phyloP scores from a whole-genome alignment of 192 early-diverging fungal genomes.

The Entomortierella parvispora region DNA sequence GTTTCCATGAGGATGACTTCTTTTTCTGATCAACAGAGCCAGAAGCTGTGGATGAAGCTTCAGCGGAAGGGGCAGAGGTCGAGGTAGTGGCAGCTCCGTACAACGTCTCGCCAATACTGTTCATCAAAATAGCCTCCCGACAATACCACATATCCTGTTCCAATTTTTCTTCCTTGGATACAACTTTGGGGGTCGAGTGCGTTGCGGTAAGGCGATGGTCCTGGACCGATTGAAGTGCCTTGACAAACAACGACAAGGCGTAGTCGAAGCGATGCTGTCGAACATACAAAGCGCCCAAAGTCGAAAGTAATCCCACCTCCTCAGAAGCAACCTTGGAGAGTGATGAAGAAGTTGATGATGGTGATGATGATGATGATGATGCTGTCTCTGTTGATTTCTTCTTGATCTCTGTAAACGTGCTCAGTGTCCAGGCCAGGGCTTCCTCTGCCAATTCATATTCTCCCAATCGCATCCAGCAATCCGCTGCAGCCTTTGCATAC shows the following conservation, averaged over 20 bases:
- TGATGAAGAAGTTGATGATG: no score
- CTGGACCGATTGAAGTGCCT: conserved; percentile 53
- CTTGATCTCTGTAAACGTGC: conserved; percentile 4
- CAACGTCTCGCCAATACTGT: conserved; percentile 63
- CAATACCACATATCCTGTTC: conserved; percentile 50
- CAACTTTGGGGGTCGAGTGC: no score
- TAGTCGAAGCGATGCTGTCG: conserved; percentile 56
- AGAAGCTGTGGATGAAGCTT: neutral
- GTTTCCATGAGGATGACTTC: conserved; percentile 34
- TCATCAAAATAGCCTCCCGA: conserved; percentile 59
- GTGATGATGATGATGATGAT: neutral
- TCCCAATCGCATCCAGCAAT: conserved; percentile 47
- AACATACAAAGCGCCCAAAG: conserved; percentile 63
- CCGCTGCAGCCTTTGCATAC: conserved; percentile 29
- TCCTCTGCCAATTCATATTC: conserved; percentile 43
- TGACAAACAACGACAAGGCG: conserved; percentile 59
- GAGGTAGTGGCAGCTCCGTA: conserved; percentile 40
- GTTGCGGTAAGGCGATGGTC: no score
- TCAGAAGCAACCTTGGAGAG: no score
- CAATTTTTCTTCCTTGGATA: neutral
- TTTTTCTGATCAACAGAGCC: neutral
- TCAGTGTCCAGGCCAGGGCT: conserved; percentile 56
- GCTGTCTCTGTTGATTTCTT: neutral
- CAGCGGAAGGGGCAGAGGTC: neutral
- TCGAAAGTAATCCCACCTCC: conserved; percentile 33